phyloP scores from a whole-genome alignment of 805 yeast genomes.

The Candida broadrunensis region DNA sequence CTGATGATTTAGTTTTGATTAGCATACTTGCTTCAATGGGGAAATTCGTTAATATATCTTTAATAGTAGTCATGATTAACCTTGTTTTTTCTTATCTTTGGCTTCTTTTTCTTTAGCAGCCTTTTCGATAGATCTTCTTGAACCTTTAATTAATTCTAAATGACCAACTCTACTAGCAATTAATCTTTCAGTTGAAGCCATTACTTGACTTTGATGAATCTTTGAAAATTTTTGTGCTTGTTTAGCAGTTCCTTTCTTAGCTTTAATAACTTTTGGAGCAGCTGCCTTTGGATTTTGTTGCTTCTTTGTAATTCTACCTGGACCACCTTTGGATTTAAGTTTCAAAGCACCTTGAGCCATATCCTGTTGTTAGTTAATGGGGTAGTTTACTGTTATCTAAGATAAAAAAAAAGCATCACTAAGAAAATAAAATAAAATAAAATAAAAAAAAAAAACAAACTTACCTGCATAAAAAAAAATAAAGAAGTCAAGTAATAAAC shows the following conservation, averaged over 20 bases:
- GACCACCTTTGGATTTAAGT: slow-evolving; percentile 43
- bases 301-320: slow-evolving; percentile 59
- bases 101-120: slow-evolving; percentile 37
- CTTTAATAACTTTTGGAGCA: slow-evolving; percentile 62
- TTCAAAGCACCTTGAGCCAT: slow-evolving; percentile 80
- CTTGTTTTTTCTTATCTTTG: neutral
- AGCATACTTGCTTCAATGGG: too few species aligned
- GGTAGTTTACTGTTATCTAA: too few species aligned
- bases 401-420: too few species aligned
- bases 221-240: slow-evolving; percentile 54
- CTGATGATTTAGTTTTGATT: too few species aligned
- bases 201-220: slow-evolving; percentile 52
- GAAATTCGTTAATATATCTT: slow-evolving; percentile 13
- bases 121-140: slow-evolving; percentile 79
- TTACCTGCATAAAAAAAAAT: too few species aligned
- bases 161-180: slow-evolving; percentile 92
- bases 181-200: slow-evolving; percentile 72
- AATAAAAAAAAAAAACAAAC: too few species aligned
- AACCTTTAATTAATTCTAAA: slow-evolving; percentile 85
- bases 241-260: slow-evolving; percentile 55
- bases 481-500: too few species aligned
- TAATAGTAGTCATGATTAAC: slow-evolving; percentile 4
- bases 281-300: slow-evolving; percentile 70
- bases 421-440: too few species aligned
- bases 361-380: slow-evolving; percentile 8